phyloP scores from a whole-genome alignment of 306 rosid species.

The Sphenostylis stenocarpa region DNA sequence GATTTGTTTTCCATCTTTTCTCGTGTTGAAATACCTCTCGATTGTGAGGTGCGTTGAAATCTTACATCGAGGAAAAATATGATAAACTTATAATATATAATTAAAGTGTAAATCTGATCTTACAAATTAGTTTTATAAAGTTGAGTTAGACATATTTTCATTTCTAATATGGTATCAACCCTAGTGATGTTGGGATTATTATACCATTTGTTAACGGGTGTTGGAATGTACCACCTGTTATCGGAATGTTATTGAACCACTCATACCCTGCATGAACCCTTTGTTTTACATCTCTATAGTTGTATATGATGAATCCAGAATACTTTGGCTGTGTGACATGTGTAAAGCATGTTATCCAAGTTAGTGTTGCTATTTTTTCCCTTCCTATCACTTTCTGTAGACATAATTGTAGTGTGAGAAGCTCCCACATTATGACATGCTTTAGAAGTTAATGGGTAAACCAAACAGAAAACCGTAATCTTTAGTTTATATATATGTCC shows the following conservation, averaged over 20 bases:
- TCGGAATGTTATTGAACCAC: no score
- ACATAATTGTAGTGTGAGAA: neutral
- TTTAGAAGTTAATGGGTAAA: neutral
- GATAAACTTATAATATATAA: no score
- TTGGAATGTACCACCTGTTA: no score
- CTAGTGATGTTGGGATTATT: no score
- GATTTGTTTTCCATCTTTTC: neutral
- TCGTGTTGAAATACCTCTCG: no score
- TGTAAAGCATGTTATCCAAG: neutral
- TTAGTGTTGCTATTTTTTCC: neutral
- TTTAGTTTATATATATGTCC: neutral
- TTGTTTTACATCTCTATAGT: neutral
- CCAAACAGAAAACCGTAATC: neutral
- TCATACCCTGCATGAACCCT: neutral
- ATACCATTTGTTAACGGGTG: no score
- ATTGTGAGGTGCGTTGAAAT: no score
- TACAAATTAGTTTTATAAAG: no score
- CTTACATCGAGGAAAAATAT: no score
- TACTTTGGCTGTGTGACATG: neutral
- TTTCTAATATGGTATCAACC: no score
- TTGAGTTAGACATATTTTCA: no score
- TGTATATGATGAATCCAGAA: neutral
- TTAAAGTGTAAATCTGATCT: no score
- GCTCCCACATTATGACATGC: neutral
- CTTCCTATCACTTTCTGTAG: neutral